Percentiles rank a stretch among this genome's conserved stretches.
Conservation (phyloP, 2,329 filamentous ascomycete species). For the Ambrosiella xylebori region DNA sequence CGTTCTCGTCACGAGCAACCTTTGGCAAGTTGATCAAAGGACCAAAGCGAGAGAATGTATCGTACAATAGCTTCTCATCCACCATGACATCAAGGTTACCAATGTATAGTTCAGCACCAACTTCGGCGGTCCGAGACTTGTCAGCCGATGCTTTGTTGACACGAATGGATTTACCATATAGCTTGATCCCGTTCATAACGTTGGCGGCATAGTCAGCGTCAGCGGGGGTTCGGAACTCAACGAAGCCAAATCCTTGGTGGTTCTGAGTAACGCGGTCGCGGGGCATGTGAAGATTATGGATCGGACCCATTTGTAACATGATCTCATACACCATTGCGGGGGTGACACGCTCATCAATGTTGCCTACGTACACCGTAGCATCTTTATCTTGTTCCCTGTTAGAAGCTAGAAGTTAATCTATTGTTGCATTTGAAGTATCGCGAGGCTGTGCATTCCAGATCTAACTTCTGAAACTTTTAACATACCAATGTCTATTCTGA, state of each 20-base stretch:
- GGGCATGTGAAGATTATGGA: slow-evolving; percentile 94
- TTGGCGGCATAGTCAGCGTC: slow-evolving; percentile 94
- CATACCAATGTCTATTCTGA: slow-evolving; percentile 58
- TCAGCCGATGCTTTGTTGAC: slow-evolving; percentile 89
- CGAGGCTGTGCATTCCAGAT: neutral
- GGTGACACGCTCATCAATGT: slow-evolving; percentile 89
- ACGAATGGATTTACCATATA: slow-evolving; percentile 86
- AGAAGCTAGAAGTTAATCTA: neutral
- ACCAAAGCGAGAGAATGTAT: slow-evolving; percentile 84
- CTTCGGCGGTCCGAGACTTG: slow-evolving; percentile 60
- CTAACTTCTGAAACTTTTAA: neutral
- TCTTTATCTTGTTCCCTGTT: slow-evolving; percentile 94
- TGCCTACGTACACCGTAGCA: slow-evolving; percentile 93
- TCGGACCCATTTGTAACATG: slow-evolving; percentile 93
- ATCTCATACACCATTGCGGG: slow-evolving; percentile 90
- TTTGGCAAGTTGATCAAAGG: slow-evolving; percentile 71
- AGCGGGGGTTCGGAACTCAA: slow-evolving; percentile 89
- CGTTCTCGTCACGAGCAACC: slow-evolving; percentile 77
- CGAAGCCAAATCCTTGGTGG: slow-evolving; percentile 96
- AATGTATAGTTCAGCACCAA: slow-evolving; percentile 91
- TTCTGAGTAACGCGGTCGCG: slow-evolving; percentile 95
- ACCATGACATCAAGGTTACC: slow-evolving; percentile 91
- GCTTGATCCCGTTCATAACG: slow-evolving; percentile 87
- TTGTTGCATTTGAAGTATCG: neutral
- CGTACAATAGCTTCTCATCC: slow-evolving; percentile 88